Evolutionary conservation across 1,284 basidiomycete genomes (phyloP).

Genomic region (Coriolopsis trogii): DNA sequence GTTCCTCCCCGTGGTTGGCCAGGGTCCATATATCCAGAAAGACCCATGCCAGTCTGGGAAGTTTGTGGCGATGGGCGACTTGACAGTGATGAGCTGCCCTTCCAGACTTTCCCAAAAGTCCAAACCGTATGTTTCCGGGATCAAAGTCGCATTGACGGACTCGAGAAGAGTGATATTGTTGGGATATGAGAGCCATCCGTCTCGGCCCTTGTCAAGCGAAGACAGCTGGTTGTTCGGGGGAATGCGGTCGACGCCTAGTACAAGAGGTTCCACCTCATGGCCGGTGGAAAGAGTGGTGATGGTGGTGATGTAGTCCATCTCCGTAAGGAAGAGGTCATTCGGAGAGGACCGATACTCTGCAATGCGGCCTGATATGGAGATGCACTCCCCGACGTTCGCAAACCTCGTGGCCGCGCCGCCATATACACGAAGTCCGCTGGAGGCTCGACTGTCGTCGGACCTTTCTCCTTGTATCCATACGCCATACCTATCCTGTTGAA

Average conservation of each 20-base stretch:
- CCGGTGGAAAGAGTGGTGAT: slow-evolving; percentile 49
- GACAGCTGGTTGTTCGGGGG: slow-evolving; percentile 56
- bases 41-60: slow-evolving; percentile 60
- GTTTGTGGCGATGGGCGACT: slow-evolving; percentile 48
- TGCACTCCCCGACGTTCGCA: slow-evolving; percentile 51
- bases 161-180: slow-evolving; percentile 56
- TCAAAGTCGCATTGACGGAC: slow-evolving; percentile 47
- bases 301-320: slow-evolving; percentile 48
- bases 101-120: slow-evolving; percentile 71
- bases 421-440: slow-evolving; percentile 58
- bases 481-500: slow-evolving; percentile 46
- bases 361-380: slow-evolving; percentile 51
- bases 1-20: slow-evolving; percentile 61
- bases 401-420: slow-evolving; percentile 41
- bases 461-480: slow-evolving; percentile 57
- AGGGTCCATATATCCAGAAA: slow-evolving; percentile 62
- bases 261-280: slow-evolving; percentile 48
- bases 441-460: slow-evolving; percentile 48
- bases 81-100: slow-evolving; percentile 60
- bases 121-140: slow-evolving; percentile 54
- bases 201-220: slow-evolving; percentile 51
- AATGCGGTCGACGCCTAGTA: slow-evolving; percentile 57
- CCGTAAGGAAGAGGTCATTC: slow-evolving; percentile 54
- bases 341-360: slow-evolving; percentile 52
- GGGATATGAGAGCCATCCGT: slow-evolving; percentile 59